Evolutionary conservation across 768 basidiomycete species (phyloP).

Genomic region (Plicaturopsis crispa): DNA sequence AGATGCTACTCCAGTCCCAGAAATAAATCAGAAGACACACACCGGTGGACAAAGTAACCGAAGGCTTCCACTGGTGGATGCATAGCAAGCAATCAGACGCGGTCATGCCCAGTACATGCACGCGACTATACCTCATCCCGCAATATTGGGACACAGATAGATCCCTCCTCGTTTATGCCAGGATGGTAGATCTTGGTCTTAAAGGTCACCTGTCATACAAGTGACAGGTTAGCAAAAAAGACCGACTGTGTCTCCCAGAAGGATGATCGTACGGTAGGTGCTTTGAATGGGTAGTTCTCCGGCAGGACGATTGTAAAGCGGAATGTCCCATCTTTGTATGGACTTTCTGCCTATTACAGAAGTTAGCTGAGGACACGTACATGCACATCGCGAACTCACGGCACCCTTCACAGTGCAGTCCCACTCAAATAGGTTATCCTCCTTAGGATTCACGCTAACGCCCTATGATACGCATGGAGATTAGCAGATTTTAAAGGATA

Average conservation of each 20-base stretch:
- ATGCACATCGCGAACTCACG: slow-evolving; percentile 33
- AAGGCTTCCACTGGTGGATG: slow-evolving; percentile 74
- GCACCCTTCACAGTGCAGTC: slow-evolving; percentile 69
- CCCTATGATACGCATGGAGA: slow-evolving; percentile 32
- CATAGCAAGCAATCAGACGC: slow-evolving; percentile 1
- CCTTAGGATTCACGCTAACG: slow-evolving; percentile 51
- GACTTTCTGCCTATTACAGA: slow-evolving; percentile 58
- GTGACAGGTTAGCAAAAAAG: slow-evolving; percentile 2
- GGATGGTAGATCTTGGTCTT: slow-evolving; percentile 87
- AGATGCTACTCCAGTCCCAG: slow-evolving; percentile 7
- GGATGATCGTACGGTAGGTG: slow-evolving; percentile 50
- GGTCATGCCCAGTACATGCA: too few relatives aligned
- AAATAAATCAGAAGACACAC: slow-evolving; percentile 9
- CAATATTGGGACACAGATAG: slow-evolving; percentile 77
- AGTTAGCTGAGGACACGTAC: slow-evolving; percentile 7
- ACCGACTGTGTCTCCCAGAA: neutral
- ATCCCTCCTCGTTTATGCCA: slow-evolving; percentile 82
- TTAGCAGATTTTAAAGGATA: slow-evolving; percentile 7
- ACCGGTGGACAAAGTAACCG: slow-evolving; percentile 68
- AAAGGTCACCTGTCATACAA: slow-evolving; percentile 61
- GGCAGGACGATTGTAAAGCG: slow-evolving; percentile 70
- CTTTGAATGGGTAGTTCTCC: slow-evolving; percentile 80
- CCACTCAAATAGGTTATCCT: slow-evolving; percentile 74
- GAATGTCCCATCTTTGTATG: slow-evolving; percentile 80
- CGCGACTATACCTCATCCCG: slow-evolving; percentile 62